Evolutionary conservation across 2,329 filamentous ascomycete species (phyloP).

Genomic region (Cercospora janseana): DNA sequence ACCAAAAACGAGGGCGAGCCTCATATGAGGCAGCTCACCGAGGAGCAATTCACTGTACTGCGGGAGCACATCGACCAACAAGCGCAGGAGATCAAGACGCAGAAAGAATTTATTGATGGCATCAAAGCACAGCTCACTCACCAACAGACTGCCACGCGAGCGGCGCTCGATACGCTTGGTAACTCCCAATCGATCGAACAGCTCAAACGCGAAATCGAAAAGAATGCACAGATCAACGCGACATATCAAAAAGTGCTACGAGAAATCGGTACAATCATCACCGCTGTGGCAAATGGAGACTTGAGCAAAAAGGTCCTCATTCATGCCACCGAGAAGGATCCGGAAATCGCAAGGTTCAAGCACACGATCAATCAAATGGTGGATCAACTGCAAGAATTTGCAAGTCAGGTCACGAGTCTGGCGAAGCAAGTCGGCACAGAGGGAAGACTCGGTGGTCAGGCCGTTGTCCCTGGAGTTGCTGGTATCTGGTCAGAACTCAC

Average conservation of each 20-base stretch:
- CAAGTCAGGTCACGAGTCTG: conserved; percentile 90
- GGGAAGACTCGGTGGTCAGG: conserved; percentile 88
- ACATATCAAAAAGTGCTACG: conserved; percentile 96
- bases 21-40: conserved; percentile 59
- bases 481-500: conserved; percentile 98
- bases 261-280: conserved; percentile 96
- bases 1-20: conserved; percentile 54
- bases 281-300: conserved; percentile 90
- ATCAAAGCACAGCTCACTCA: conserved; percentile 82
- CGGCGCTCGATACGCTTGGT: conserved; percentile 74
- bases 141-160: conserved; percentile 81
- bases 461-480: conserved; percentile 88
- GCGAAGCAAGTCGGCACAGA: conserved; percentile 96
- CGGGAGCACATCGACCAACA: conserved; percentile 91
- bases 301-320: conserved; percentile 96
- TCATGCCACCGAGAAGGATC: conserved; percentile 94
- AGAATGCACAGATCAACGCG: conserved; percentile 96
- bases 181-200: conserved; percentile 85
- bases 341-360: conserved; percentile 96
- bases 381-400: conserved; percentile 94
- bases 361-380: conserved; percentile 99
- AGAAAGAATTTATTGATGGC: conserved; percentile 79
- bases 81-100: conserved; percentile 84
- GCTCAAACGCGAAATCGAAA: conserved; percentile 88
- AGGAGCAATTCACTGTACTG: conserved; percentile 80